Conservation (phyloP, 208 protist genomes). For the Kentomonas sorsogonicus region DNA sequence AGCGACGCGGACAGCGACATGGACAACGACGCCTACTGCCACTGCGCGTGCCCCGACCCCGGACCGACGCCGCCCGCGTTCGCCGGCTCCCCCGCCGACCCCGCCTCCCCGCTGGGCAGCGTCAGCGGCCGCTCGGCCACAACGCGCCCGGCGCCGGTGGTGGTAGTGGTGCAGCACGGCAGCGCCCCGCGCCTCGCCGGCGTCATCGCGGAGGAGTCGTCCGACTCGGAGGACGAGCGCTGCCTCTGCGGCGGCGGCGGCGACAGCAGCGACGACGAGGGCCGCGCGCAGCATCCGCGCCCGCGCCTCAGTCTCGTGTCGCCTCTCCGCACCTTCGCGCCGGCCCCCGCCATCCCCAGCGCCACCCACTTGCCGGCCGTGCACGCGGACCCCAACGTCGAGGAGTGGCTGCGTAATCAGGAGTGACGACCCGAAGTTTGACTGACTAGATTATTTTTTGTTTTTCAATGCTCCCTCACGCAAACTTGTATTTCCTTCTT, state of each 20-base stretch:
- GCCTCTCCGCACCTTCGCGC: neutral
- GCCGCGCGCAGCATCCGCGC: neutral
- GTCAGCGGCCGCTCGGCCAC: too few species aligned
- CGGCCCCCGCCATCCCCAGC: neutral
- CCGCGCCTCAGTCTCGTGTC: neutral
- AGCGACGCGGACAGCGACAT: slow-evolving; percentile 15
- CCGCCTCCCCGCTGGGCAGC: too few species aligned
- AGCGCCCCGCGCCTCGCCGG: neutral
- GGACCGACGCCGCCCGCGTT: neutral
- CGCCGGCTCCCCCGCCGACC: neutral
- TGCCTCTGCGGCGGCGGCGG: neutral
- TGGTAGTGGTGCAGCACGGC: too few species aligned
- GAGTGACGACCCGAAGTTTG: too few species aligned
- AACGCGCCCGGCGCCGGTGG: too few species aligned
- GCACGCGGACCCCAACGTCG: too few species aligned
- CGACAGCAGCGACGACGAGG: neutral
- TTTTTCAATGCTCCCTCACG: neutral
- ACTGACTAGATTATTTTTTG: too few species aligned
- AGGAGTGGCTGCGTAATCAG: too few species aligned
- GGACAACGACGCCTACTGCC: slow-evolving; percentile 21
- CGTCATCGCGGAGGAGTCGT: neutral
- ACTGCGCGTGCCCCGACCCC: slow-evolving; percentile 10
- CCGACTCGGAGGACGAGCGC: neutral
- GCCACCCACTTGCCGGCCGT: too few species aligned
- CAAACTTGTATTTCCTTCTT: neutral